These are phyloP conservation scores for Mortierella antarctica DNA, from an alignment of 192 early-diverging fungal genomes.

Conservation along the genomic window DNA sequence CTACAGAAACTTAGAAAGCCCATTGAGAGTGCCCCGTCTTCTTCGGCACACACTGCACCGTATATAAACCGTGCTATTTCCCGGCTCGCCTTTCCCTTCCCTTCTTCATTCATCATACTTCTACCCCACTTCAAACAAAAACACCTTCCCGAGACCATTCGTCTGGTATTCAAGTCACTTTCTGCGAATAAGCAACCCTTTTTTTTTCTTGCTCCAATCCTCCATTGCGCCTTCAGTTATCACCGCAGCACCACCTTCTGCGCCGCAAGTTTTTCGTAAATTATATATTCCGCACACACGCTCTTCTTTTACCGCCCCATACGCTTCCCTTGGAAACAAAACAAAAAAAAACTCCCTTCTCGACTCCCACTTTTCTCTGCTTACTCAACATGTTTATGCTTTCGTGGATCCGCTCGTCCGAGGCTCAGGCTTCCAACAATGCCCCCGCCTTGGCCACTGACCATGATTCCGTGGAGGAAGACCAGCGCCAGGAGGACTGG, in stretches of 20 bases:
- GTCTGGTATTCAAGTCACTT: no score
- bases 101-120: no score
- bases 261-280: no score
- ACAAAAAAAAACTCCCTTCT: neutral
- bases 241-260: neutral
- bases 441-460: neutral
- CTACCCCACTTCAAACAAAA: no score
- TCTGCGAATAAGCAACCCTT: no score
- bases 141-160: no score
- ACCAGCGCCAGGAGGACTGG: constrained; percentile 36
- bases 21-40: no score
- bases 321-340: neutral
- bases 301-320: neutral
- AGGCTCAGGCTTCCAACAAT: constrained; percentile 18
- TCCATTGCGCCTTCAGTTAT: neutral
- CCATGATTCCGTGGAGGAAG: neutral
- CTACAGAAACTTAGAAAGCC: no score
- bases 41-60: no score
- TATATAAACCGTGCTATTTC: no score
- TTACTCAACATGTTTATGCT: constrained; percentile 24
- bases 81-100: no score
- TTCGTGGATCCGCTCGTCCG: constrained; percentile 50
- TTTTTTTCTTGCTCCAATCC: neutral
- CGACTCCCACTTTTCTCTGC: neutral
- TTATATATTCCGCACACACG: neutral